Percentiles rank a stretch among this genome's conserved stretches.
These are phyloP conservation scores for Starmerella vaccinii DNA, from an alignment of 805 yeast genomes.

Conservation along the genomic window DNA sequence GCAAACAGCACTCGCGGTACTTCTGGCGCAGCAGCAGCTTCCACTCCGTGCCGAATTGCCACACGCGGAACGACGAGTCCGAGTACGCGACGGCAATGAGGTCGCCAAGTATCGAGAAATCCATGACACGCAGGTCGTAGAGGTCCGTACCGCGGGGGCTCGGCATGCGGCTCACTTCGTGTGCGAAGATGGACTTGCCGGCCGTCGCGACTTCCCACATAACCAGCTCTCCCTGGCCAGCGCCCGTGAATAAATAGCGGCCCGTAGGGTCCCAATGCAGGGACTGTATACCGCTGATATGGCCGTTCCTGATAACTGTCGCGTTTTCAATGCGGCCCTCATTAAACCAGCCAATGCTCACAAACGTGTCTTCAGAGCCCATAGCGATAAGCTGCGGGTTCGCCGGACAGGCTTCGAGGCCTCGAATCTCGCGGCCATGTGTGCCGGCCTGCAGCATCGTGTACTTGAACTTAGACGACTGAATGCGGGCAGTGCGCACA, in stretches of 20 bases:
- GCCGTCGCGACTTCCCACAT: slow-evolving; percentile 56
- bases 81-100: slow-evolving; percentile 68
- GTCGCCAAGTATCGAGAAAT: slow-evolving; percentile 46
- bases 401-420: slow-evolving; percentile 44
- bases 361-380: slow-evolving; percentile 82
- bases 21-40: slow-evolving; percentile 36
- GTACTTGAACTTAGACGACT: slow-evolving; percentile 13
- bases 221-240: slow-evolving; percentile 73
- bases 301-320: slow-evolving; percentile 47
- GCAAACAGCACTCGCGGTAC: slow-evolving; percentile 68
- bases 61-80: slow-evolving; percentile 63
- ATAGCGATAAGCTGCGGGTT: slow-evolving; percentile 43
- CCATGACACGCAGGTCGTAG: slow-evolving; percentile 89
- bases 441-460: slow-evolving; percentile 47
- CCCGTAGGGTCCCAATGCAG: slow-evolving; percentile 41
- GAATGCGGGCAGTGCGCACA: slow-evolving; percentile 36
- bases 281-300: slow-evolving; percentile 80
- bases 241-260: slow-evolving; percentile 39
- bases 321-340: slow-evolving; percentile 38
- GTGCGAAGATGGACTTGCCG: slow-evolving; percentile 37
- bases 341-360: slow-evolving; percentile 48
- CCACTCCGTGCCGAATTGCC: slow-evolving; percentile 38
- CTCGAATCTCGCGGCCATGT: slow-evolving; percentile 88
- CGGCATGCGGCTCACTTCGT: slow-evolving; percentile 43
- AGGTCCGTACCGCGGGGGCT: slow-evolving; percentile 40